These are phyloP conservation scores for Aspergillus jensenii DNA, from an alignment of 2,329 filamentous ascomycete genomes.

Conservation along the genomic window DNA sequence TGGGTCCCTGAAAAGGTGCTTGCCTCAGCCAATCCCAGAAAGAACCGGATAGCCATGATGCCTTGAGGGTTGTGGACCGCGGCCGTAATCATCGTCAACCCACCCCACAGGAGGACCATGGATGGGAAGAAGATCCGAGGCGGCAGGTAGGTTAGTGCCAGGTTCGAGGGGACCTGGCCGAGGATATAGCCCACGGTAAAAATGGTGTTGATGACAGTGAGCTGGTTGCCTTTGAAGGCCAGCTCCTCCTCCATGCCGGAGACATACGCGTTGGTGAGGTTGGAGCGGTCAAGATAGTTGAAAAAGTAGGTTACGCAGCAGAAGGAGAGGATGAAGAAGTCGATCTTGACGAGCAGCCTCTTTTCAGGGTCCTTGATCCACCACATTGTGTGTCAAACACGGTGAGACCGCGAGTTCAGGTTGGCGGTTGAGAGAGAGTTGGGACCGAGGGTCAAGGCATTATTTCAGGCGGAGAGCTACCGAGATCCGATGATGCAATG, in stretches of 20 bases:
- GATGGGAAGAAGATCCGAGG: conserved; percentile 28
- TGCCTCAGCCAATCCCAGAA: conserved; percentile 35
- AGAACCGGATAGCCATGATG: conserved; percentile 40
- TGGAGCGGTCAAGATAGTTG: conserved; percentile 49
- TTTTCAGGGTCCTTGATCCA: conserved; percentile 5
- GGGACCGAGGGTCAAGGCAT: background rate
- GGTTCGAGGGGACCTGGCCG: conserved; percentile 24
- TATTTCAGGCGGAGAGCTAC: background rate
- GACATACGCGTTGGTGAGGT: conserved; percentile 50
- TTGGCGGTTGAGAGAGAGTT: too few relatives aligned
- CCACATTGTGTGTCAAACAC: too few relatives aligned
- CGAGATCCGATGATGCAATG: background rate
- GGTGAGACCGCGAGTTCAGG: too few relatives aligned
- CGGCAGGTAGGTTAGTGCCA: conserved; percentile 27
- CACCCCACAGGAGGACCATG: conserved; percentile 33
- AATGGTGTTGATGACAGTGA: conserved; percentile 26
- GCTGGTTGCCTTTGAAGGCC: conserved; percentile 30
- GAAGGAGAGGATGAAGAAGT: conserved; percentile 49
- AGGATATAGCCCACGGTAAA: conserved; percentile 28
- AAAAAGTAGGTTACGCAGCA: conserved; percentile 50
- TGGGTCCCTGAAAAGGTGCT: conserved; percentile 37
- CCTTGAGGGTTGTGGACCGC: conserved; percentile 29
- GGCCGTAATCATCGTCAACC: conserved; percentile 33
- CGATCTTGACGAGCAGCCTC: conserved; percentile 51
- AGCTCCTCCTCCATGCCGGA: conserved; percentile 37